Percentiles rank a stretch among this genome's conserved stretches.
Evolutionary conservation across 495 filamentous ascomycete genomes (phyloP).

Genomic region (Aspergillus panamensis): DNA sequence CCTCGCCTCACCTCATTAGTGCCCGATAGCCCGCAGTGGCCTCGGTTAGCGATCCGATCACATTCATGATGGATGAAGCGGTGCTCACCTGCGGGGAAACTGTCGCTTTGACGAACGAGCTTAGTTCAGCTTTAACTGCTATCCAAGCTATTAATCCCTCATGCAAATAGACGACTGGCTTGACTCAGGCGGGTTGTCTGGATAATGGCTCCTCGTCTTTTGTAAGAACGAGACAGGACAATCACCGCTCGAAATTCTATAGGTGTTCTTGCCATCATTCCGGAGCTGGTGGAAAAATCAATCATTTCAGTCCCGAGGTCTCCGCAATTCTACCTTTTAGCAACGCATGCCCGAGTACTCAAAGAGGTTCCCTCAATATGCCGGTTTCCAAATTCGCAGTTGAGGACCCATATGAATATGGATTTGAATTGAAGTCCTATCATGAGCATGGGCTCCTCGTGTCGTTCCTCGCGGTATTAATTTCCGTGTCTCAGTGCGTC

Average conservation of each 20-base stretch:
- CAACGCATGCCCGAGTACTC: neutral
- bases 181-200: neutral
- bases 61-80: neutral
- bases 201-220: conserved; percentile 1
- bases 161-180: neutral
- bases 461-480: conserved; percentile 5
- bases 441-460: conserved; percentile 1
- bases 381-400: conserved; percentile 1
- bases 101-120: neutral
- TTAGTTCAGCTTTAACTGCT: neutral
- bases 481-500: conserved; percentile 1
- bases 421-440: conserved; percentile 2
- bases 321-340: no score
- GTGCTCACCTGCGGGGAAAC: neutral
- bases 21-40: neutral
- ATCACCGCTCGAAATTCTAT: neutral
- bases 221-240: neutral
- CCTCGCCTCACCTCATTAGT: neutral
- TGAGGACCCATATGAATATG: conserved; percentile 3
- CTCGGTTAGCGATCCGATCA: neutral
- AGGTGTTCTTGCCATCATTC: neutral
- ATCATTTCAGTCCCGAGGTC: neutral
- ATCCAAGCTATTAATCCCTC: neutral
- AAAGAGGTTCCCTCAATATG: neutral
- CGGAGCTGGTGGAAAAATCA: neutral